A percentile compares a stretch with the other conserved stretches of the same genome.
Evolutionary conservation across 345 rosid species (phyloP).

Genomic region (Gossypium ekmanianum): DNA sequence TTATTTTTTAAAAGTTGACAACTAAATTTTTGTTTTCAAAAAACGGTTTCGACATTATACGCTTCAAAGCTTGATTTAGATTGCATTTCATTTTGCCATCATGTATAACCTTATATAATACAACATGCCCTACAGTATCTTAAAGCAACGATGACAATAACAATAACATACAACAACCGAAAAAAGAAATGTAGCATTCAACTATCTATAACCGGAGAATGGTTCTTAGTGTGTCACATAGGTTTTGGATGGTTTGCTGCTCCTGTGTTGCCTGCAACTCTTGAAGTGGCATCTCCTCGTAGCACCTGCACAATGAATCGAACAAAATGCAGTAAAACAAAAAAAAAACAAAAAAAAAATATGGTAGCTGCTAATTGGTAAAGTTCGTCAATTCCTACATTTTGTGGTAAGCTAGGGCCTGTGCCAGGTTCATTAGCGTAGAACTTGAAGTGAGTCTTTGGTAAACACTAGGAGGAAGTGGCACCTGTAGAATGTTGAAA

Average conservation of each 20-base stretch:
- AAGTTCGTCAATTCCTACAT: constrained; percentile 40
- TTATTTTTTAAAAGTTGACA: no score
- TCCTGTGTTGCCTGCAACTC: constrained; percentile 85
- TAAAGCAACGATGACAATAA: not conserved
- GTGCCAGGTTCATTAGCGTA: constrained; percentile 81
- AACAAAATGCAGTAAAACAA: not conserved
- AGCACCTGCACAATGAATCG: constrained; percentile 50
- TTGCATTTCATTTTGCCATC: not conserved
- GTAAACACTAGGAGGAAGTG: constrained; percentile 87
- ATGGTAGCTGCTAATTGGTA: not conserved
- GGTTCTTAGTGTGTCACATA: constrained; percentile 80
- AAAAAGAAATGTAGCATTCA: not conserved
- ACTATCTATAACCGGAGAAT: constrained; percentile 69
- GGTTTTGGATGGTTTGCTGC: constrained; percentile 92
- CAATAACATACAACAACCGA: not conserved
- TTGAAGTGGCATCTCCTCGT: constrained; percentile 98
- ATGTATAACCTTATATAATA: not conserved
- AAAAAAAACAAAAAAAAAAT: not conserved
- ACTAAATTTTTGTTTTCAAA: no score
- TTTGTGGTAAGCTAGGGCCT: constrained; percentile 91
- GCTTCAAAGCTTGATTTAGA: not conserved
- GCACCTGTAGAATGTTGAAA: constrained; percentile 58
- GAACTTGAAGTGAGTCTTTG: constrained; percentile 88
- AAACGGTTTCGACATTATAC: no score
- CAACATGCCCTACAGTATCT: not conserved